These are phyloP conservation scores for Cladosporium halotolerans DNA, from an alignment of 2,329 filamentous ascomycete genomes.

Conservation along the genomic window DNA sequence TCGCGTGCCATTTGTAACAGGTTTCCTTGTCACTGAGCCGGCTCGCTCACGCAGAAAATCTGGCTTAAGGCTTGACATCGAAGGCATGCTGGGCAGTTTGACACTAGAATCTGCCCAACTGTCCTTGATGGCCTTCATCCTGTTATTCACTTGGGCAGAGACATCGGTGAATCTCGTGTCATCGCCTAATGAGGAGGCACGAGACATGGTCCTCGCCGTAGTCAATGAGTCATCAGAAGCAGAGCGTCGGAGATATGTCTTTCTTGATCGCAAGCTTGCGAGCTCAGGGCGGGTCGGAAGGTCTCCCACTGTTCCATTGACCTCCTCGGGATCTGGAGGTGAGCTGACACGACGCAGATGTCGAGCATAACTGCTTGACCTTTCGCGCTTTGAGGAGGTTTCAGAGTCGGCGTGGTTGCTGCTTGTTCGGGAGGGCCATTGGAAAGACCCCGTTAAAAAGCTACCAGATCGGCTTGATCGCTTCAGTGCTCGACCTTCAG, in stretches of 20 bases:
- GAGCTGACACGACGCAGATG: slow-evolving; percentile 6
- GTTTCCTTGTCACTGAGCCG: slow-evolving; percentile 16
- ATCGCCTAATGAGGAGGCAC: slow-evolving; percentile 77
- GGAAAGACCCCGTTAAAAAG: slow-evolving; percentile 6
- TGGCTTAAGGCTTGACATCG: slow-evolving; percentile 41
- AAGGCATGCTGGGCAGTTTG: slow-evolving; percentile 47
- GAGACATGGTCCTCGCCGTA: slow-evolving; percentile 67
- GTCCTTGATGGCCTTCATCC: slow-evolving; percentile 84
- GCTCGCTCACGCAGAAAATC: slow-evolving; percentile 28
- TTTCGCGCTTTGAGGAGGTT: background rate
- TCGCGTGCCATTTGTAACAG: background rate
- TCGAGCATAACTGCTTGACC: background rate
- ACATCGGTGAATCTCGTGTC: slow-evolving; percentile 75
- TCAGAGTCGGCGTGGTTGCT: background rate
- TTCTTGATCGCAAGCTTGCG: slow-evolving; percentile 16
- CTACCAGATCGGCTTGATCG: slow-evolving; percentile 9
- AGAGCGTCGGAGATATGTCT: slow-evolving; percentile 47
- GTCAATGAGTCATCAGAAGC: slow-evolving; percentile 72
- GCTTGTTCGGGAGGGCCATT: slow-evolving; percentile 1
- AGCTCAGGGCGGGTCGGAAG: slow-evolving; percentile 17
- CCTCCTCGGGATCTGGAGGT: slow-evolving; percentile 16
- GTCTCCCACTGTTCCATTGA: slow-evolving; percentile 16
- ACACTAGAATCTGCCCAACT: slow-evolving; percentile 79
- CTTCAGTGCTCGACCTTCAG: slow-evolving; percentile 9
- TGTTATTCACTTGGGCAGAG: slow-evolving; percentile 77